These are phyloP conservation scores for Hypocreales sp. DNA, from an alignment of 2,329 filamentous ascomycete species.

Conservation along the genomic window DNA sequence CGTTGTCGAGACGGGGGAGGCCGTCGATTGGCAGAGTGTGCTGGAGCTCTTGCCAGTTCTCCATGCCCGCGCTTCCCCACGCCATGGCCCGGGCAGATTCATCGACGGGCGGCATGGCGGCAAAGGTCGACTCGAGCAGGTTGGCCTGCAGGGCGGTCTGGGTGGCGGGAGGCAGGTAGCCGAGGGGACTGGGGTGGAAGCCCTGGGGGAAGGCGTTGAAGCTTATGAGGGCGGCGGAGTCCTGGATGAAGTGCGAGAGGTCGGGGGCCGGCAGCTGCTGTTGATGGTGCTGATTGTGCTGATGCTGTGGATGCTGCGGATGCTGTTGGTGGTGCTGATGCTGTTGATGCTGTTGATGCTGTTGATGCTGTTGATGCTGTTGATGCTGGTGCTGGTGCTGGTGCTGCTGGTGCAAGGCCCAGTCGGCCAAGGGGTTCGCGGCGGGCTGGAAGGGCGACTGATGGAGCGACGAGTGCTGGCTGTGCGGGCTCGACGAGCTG, in stretches of 20 bases:
- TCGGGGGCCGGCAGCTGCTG: constrained; percentile 27
- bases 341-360: constrained; percentile 28
- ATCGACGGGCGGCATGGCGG: constrained; percentile 38
- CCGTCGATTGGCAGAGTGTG: constrained; percentile 38
- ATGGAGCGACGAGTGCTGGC: constrained; percentile 32
- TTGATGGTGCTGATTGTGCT: constrained; percentile 8
- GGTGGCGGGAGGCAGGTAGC: constrained; percentile 45
- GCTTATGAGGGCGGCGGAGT: constrained; percentile 37
- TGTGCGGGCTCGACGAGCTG: constrained; percentile 34
- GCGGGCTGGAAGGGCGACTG: constrained; percentile 38
- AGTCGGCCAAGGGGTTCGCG: constrained; percentile 41
- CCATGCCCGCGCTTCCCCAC: constrained; percentile 47
- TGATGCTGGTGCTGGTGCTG: constrained; percentile 4
- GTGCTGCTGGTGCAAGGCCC: constrained; percentile 36
- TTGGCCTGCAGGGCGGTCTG: constrained; percentile 49
- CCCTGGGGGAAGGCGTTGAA: constrained; percentile 35
- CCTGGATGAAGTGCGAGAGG: constrained; percentile 38
- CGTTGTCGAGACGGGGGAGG: constrained; percentile 21
- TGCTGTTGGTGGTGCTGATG: constrained; percentile 10
- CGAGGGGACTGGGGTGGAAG: constrained; percentile 40
- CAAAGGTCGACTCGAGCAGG: constrained; percentile 49
- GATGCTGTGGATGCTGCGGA: constrained; percentile 11
- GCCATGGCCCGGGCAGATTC: constrained; percentile 38
- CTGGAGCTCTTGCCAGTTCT: constrained; percentile 70
- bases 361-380: constrained; percentile 8